Evolutionary conservation across 2,329 filamentous ascomycete species (phyloP), one percentile per base, ranked within the genome.

Genomic region (Hymenotorrendiella dingleyae): DNA sequence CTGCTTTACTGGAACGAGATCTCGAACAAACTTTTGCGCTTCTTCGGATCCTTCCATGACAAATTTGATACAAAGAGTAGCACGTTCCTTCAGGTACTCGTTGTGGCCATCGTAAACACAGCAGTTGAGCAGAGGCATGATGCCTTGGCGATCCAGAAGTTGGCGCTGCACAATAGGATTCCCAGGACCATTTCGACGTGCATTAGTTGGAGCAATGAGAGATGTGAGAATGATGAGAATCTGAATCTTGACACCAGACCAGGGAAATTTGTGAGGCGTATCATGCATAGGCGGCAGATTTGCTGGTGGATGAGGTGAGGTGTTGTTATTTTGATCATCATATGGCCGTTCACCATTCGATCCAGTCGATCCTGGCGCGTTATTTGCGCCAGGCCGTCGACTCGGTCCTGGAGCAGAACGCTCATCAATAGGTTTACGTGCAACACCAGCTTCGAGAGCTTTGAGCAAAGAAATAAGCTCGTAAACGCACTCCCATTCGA

Each of bases 81-180:
- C 86, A 51, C 90, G 86, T 63, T 97, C 91, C 57, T 91, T 87
- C 50, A 94, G 90, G 60, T 91, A 96, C 0, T 89, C 88, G 59
- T 96, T 96, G 65, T 94, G 81, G 54, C 91, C 88, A 60, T 97
- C 91, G 60, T 93, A 93, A 23, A 82, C 78, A 56, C 89, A 96
- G 64, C 89, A 95, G 58, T 89, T 89, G 12, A 96, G 76, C 16
- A 97, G 74, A 0, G 86, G 82, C 53, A 94, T 86, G 32, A 97
- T 85, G 30, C 91, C 91, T 51, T 88, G 86, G 55, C 91, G 79
- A 36, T 81, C 76, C 33, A 94, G 78, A 49, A 97, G 86, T 62
- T 96, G 91, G 55, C 84, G 80, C 64, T 97, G 91, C 0, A 96
- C 90, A 7, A 80, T 76, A 1, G 83, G 76, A 54, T 83, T 82